Evolutionary conservation across 805 yeast species (phyloP), one percentile per base, ranked within the genome.

Genomic region (Wickerhamiella parazyma): DNA sequence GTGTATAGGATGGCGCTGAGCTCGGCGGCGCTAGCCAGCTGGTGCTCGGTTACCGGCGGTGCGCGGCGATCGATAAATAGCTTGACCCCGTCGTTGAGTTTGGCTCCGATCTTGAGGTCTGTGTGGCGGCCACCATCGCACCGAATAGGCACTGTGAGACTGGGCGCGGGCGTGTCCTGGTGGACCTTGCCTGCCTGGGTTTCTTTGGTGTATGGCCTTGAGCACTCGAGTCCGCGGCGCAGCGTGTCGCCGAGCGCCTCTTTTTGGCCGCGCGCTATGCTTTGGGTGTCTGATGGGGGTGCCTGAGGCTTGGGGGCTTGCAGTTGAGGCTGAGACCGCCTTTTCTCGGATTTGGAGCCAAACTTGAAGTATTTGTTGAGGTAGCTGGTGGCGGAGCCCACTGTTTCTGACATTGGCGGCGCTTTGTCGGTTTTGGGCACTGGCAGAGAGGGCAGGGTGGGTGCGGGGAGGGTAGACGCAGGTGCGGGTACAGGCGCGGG

Each of bases 1-100:
- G 19, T 31, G 22, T 31, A 12, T 6, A 51, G 47, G 6, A 54
- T 39, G 7, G 17, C 22, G 18, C 46, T 31, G 22, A 58, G 50
- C 37, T 33, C 37, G 8, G 18, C 35, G 5, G 42, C 42, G 12
- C 24, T 4, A 5, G 38, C 37, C 19, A 36, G 20, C n/a, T 45
- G 37, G 10, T 5, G 34, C 2, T 38, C 31, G 3, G 28, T 38
- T 9, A 36, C 37, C 11, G 38, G 33, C 2, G 29, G 19, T 11
- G 25, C 38, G 8, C 20, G 29, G n/a, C 20, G 29, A 14, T 36
- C 29, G 2, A 40, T 33, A 28, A 28, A 41, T 1, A 36, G 20
- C 21, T 28, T 40, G 11, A 36, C 11, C 9, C 41, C 43, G 24
- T 40, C 41, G 10, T 21, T 33, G 12, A 36, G 33, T 34, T 36